These are phyloP conservation scores for Ceratobasidium sp. DNA, from an alignment of 1,284 basidiomycete genomes.

Conservation along the genomic window DNA sequence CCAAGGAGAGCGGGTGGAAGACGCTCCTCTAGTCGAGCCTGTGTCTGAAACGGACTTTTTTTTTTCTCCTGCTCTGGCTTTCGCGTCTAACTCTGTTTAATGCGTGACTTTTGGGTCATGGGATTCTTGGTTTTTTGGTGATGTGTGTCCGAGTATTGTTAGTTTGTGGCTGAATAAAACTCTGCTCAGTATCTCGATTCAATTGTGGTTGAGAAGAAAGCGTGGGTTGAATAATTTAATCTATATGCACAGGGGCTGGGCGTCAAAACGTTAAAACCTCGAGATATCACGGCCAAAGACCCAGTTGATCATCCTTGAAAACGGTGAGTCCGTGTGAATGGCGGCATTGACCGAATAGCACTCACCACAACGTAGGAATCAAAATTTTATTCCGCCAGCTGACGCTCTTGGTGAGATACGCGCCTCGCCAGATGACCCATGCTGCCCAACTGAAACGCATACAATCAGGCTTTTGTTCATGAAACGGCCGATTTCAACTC, in stretches of 20 bases:
- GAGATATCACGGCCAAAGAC: slow-evolving; percentile 83
- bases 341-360: background rate
- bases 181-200: background rate
- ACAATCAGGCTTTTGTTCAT: slow-evolving; percentile 38
- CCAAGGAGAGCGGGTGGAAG: slow-evolving; percentile 40
- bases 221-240: slow-evolving; percentile 5
- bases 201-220: background rate
- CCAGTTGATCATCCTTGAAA: slow-evolving; percentile 53
- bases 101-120: background rate
- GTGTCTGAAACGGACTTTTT: background rate
- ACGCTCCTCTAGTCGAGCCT: slow-evolving; percentile 29
- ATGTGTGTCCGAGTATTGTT: background rate
- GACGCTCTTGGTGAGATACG: slow-evolving; percentile 81
- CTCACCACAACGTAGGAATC: slow-evolving; percentile 38
- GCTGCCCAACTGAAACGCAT: slow-evolving; percentile 59
- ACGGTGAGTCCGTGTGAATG: slow-evolving; percentile 38
- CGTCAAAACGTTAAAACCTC: slow-evolving; percentile 62
- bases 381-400: slow-evolving; percentile 75
- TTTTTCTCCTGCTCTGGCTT: background rate
- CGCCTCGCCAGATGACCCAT: slow-evolving; percentile 82
- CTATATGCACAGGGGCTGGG: background rate
- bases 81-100: background rate
- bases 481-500: slow-evolving; percentile 44
- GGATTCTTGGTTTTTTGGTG: background rate
- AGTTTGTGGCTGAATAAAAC: slow-evolving; percentile 1